Base-by-base conservation (phyloP, 2,329 filamentous ascomycete species). In the Epichloe gansuensis region DNA sequence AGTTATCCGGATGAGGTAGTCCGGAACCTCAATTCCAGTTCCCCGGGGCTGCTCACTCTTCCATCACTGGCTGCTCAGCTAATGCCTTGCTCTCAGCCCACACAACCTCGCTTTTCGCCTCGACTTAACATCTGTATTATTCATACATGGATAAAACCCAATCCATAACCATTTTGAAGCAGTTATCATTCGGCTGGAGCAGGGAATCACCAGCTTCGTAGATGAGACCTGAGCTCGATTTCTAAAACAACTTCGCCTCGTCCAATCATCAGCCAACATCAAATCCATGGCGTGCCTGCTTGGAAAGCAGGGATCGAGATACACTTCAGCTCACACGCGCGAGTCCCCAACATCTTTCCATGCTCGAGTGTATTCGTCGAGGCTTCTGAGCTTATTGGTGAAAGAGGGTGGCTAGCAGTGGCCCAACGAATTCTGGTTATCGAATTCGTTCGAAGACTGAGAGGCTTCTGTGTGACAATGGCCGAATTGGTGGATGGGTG, bases 101-200 rank as follows among this genome's bases (percentile, higher is more conserved):
- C 39, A 34, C 25, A 21, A 12, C 17, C 27, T 35, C 40, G 17
- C 36, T 42, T 50, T 50, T 9, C 27, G 41, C 40, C 41, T 36
- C 34, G 41, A 40, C 41, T 45, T 50, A 45, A 45, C 40, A 40
- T n/a, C 41, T 13, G 15, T 44, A 23, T 45, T 50, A 50, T 50
- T 34, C 36, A 40, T 41, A 49, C 39, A 50, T 38, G 48, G 39
- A 50, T 50, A 1, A 36, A 43, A 43, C 21, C 23, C 15, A 17
- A 38, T 21, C n/a, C 40, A 27, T 15, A 44, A n/a, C 31, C 27
- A 17, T 35, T 41, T 17, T 44, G 48, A 44, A 44, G 48, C 38
- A 49, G 3, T 5, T 11, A n/a, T 23, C 34, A 4, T 13, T 31
- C 40, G 38, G 13, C 40, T 25, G 3, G 38, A 23, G 12, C 21